Base-by-base conservation (phyloP, 805 yeast genomes). In the Monosporozyma solicola region DNA sequence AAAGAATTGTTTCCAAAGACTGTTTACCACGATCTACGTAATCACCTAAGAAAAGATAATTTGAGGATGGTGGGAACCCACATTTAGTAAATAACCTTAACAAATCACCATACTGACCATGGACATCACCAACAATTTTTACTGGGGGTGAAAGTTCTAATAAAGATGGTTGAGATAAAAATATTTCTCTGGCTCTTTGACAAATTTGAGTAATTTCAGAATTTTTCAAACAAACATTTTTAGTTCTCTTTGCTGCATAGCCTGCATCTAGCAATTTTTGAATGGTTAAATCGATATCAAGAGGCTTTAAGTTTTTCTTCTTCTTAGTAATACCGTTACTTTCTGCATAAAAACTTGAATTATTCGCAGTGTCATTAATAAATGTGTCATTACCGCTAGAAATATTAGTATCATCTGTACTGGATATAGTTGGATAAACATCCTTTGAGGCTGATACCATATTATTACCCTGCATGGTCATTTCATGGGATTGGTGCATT, bases 21-120 rank as follows among this genome's bases (percentile, higher is more conserved):
- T 94, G 99, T 70, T 94, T 94, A 54, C 99, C 99, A 59, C 99
- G 79, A 72, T 94, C 99, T 48, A 94, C 99, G 69, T 94, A 94
- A 72, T 94, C 99, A 31, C 99, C 99, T 48, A 94, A 71, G 62
- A 94, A 92, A 59, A 94, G 73, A 70, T 90, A 94, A 69, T 94
- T 94, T 13, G 97, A 82, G 56, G 85, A 80, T 1, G 98, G 98
- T 5, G 99, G 99, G 71, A 92, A 88, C 24, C 99, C 99, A 73
- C 98, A 91, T 73, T 90, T 85, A 53, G 95, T 89, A 71, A 94
- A 89, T 55, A 94, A 78, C 59, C 99, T 80, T 58, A 94, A 81
- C 57, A 94, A 75, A 71, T 94, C 99, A 50, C 87, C 86, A 67
- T 85, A 94, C 70, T 94, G 99, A 32, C 99, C 99, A 70, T 94